phyloP scores from a whole-genome alignment of 495 filamentous ascomycete species.

The Penicillium ochrochloron region DNA sequence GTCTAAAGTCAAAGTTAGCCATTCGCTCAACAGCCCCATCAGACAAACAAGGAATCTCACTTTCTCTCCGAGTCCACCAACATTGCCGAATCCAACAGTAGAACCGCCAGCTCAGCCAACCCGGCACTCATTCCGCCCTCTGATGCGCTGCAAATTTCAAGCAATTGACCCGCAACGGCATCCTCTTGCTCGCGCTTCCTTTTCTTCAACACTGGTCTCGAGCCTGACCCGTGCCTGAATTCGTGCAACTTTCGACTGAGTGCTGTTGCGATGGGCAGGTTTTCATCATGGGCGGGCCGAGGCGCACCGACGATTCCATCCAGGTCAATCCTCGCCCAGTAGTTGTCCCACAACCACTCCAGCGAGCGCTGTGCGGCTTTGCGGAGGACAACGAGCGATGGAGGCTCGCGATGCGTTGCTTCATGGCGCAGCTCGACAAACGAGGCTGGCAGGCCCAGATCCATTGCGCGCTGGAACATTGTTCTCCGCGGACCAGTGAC shows the following conservation, averaged over 20 bases:
- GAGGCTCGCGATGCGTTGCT: conserved; percentile 85
- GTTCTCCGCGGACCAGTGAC: conserved; percentile 68
- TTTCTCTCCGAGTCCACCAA: conserved; percentile 36
- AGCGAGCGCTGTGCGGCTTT: conserved; percentile 68
- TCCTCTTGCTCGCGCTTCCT: conserved; percentile 35
- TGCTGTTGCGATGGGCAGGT: conserved; percentile 23
- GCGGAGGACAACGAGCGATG: conserved; percentile 70
- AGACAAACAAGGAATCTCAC: conserved; percentile 33
- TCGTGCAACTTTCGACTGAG: conserved; percentile 29
- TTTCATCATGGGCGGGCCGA: conserved; percentile 19
- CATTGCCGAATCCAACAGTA: conserved; percentile 36
- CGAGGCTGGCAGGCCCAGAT: conserved; percentile 74
- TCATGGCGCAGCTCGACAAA: conserved; percentile 92
- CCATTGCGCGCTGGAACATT: conserved; percentile 82
- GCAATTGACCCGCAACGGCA: conserved; percentile 33
- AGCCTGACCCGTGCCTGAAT: conserved; percentile 15
- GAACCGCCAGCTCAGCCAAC: conserved; percentile 27
- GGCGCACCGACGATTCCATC: conserved; percentile 19
- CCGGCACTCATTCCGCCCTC: conserved; percentile 20
- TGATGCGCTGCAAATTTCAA: conserved; percentile 33
- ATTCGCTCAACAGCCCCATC: conserved; percentile 4
- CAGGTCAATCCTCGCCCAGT: conserved; percentile 61
- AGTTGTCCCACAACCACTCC: conserved; percentile 85
- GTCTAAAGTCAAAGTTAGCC: conserved; percentile 28
- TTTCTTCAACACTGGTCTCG: conserved; percentile 38